Evolutionary conservation across 2,329 filamentous ascomycete species (phyloP), one percentile per base, ranked within the genome.

Genomic region (Alternaria atra): DNA sequence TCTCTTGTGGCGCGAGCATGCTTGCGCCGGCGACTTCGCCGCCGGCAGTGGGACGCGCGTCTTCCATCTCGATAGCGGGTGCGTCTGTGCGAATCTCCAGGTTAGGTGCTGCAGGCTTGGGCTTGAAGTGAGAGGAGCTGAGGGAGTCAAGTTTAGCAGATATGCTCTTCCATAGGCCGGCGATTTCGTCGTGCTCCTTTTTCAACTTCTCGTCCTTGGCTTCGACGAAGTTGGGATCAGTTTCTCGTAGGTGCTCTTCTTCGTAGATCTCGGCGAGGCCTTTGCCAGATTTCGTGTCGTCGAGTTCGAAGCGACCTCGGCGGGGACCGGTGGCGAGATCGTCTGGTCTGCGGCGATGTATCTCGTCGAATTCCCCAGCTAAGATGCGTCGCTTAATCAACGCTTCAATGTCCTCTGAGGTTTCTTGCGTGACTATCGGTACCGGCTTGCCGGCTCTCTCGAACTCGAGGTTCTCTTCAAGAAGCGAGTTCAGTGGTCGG

Each of bases 381-480:
- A 98, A 82, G 69, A 99, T 97, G 51, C 95, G 91, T 39, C 93
- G 89, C 81, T 98, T 98, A 82, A 99, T 94, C 60, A 99, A 86
- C 34, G 92, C 90, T 80, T 99, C 95, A 58, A 99, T 96, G 70
- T 90, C 89, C 78, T 97, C 94, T 55, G 89, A 96, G 40, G 96
- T 85, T 78, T 97, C 94, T 42, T 92, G 90, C 0, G 95, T 98
- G 76, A 97, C 93, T 62, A 98, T 91, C 1, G 94, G 93, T 0
- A 98, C 91, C 0, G 95, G 94, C 78, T 98, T 99, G 73, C 95
- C 95, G 23, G 92, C 89, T 71, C 96, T 89, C 80, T 99, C 95
- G 75, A 98, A 99, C 67, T 98, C 94, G 27, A 99, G 86, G 72
- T 98, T 93, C 80, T 98, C 89, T 75, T 98, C 94, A 1, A 99